Evolutionary conservation across 2,329 filamentous ascomycete species (phyloP), one percentile per base, ranked within the genome.

Genomic region (Clonostachys chloroleuca): DNA sequence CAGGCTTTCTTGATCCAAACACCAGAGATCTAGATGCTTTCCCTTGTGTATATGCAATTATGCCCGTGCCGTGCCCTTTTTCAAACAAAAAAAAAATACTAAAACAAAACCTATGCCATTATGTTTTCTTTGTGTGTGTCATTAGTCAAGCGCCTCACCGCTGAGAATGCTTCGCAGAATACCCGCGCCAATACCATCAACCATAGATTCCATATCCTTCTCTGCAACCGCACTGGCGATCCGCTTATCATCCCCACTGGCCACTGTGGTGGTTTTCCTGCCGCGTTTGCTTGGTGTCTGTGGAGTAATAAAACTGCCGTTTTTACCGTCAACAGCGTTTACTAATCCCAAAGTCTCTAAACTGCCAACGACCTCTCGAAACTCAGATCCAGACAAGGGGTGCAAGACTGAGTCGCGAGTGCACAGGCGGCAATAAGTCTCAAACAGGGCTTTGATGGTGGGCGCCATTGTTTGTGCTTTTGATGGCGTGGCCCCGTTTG

Each of bases 351-450:
- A 70, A 0, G 92, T 94, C 70, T 99, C 94, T 45, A 99, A 69
- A 56, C 89, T 95, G 35, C 87, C 84, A 17, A 96, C 77, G 6
- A 99, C 92, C 66, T 99, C 94, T 49, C 91, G 83, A 66, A 99
- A 99, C 65, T 99, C 94, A 6, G 90, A 94, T 59, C 82, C 87
- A 2, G 90, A 94, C 3, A 99, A 79, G 1, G 92, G 89, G 55
- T 96, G 91, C 3, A 99, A 78, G 10, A 95, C 76, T n/a, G 91
- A 88, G 58, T 97, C 92, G 35, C 83, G 81, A 49, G 83, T 92
- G 68, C 94, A 99, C 14, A 96, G 75, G 34, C 79, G 73, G 48
- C 82, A 84, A 67, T 99, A 99, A 3, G 88, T 84, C 50, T 90
- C 86, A 64, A 89, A 97, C 6, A 97, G 73, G 46, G 80, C 79